Percentiles rank a stretch among this genome's conserved stretches.
Evolutionary conservation across 108 stramenopile species (phyloP).

Genomic region (Asterionellopsis glacialis): DNA sequence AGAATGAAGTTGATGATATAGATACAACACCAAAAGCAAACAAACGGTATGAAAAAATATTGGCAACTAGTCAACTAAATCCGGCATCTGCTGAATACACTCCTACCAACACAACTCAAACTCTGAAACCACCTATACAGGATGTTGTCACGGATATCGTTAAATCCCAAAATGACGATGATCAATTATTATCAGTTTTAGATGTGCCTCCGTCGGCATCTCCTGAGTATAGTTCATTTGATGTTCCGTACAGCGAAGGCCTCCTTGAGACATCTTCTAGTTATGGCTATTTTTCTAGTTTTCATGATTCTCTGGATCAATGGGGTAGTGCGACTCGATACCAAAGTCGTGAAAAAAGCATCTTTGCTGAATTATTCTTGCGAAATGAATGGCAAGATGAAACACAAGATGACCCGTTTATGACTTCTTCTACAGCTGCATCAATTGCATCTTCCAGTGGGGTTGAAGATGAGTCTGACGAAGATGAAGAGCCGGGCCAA

Average conservation of each 20-base stretch:
- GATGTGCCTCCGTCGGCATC: background rate
- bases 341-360: constrained; percentile 36
- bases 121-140: too few relatives aligned
- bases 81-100: constrained; percentile 1
- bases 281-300: background rate
- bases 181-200: background rate
- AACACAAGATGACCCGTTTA: constrained; percentile 22
- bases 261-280: background rate
- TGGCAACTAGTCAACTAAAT: background rate
- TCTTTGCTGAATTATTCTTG: constrained; percentile 53
- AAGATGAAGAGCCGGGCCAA: background rate
- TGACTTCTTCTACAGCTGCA: constrained; percentile 73
- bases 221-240: background rate
- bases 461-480: constrained; percentile 12
- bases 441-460: constrained; percentile 68
- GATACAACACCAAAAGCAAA: too few relatives aligned
- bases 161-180: too few relatives aligned
- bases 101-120: background rate
- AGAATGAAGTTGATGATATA: too few relatives aligned
- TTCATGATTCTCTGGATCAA: constrained; percentile 17
- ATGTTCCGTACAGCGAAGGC: background rate
- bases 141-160: too few relatives aligned
- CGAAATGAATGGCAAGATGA: constrained; percentile 13
- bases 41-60: background rate
- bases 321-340: constrained; percentile 11